Evolutionary conservation across 208 protist species (phyloP), one percentile per base, ranked within the genome.

Genomic region (Borovskyia barvae): DNA sequence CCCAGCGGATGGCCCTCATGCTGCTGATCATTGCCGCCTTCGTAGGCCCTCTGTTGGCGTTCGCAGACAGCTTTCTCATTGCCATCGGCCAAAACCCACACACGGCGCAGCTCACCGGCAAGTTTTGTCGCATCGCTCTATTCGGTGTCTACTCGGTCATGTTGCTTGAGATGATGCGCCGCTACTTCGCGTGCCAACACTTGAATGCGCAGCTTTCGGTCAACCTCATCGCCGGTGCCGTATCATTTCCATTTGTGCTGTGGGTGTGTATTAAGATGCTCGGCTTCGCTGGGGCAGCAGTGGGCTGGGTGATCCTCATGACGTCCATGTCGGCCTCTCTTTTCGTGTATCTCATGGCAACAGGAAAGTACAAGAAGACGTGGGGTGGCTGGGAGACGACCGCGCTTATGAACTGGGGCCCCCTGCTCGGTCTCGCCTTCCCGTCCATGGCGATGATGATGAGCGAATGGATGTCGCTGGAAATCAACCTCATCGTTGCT

Each of bases 151-250:
- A 83, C 42, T 76, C 79, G 3, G 54, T 66, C 24, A 94, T 86
- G 81, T 40, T 86, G 66, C 64, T 94, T 32, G 83, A 91, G 60
- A 47, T 94, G 33, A 62, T 94, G 52, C 77, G 87, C 24, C 81
- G 87, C 37, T 94, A 91, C 64, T 94, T 82, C 54, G 81, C 83
- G 1, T 87, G 83, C 54, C 79, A 94, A 66, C 70, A 88, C 54
- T 50, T 91, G 20, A 82, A 77, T 54, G 72, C 59, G 47, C 76
- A 83, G 30, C 72, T 91, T 6, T 89, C 78, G 4, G 45, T 90
- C 32, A 80, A 76, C 42, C 65, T 91, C 29, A 48, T 88, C n/a
- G 28, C 58, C 24, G 73, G 57, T 12, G 83, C 87, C 5, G 65
- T 59, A 1, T 28, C 77, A 2, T 87, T 81, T 45, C 80, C 80